Conservation (phyloP, 116 monocot genomes). For the Phalaenopsis hybrid region DNA sequence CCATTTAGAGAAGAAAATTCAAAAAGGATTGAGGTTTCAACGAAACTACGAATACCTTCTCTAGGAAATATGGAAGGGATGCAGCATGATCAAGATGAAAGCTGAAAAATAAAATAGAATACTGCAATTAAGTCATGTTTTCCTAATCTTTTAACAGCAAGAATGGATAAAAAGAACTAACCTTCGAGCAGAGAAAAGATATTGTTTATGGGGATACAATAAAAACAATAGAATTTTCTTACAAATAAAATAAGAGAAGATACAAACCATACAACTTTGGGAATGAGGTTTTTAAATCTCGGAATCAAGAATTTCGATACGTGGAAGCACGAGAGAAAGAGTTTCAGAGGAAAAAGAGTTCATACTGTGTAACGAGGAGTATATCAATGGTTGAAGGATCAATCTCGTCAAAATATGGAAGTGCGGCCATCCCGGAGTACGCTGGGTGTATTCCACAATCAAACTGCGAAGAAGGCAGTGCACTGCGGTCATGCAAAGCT, state of each 20-base stretch:
- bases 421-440: slow-evolving; percentile 89
- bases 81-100: slow-evolving; percentile 99
- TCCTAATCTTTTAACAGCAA: background rate
- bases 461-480: slow-evolving; percentile 42
- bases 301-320: background rate
- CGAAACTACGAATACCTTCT: slow-evolving; percentile 53
- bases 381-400: slow-evolving; percentile 92
- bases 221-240: background rate
- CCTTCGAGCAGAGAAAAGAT: background rate
- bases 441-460: slow-evolving; percentile 98
- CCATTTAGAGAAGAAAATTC: background rate
- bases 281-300: background rate
- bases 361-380: slow-evolving; percentile 90
- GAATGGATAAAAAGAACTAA: slow-evolving; percentile 1
- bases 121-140: background rate
- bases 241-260: background rate
- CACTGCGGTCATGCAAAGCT: background rate
- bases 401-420: slow-evolving; percentile 99
- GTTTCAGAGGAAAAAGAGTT: background rate
- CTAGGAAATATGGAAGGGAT: slow-evolving; percentile 91
- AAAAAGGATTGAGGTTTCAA: background rate
- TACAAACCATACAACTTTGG: background rate
- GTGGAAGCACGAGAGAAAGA: background rate
- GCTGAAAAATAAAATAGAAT: slow-evolving; percentile 35
- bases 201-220: background rate